Percentiles rank a stretch among this genome's conserved stretches.
Conservation (phyloP, 1,284 basidiomycete species). For the Coriolopsis trogii region DNA sequence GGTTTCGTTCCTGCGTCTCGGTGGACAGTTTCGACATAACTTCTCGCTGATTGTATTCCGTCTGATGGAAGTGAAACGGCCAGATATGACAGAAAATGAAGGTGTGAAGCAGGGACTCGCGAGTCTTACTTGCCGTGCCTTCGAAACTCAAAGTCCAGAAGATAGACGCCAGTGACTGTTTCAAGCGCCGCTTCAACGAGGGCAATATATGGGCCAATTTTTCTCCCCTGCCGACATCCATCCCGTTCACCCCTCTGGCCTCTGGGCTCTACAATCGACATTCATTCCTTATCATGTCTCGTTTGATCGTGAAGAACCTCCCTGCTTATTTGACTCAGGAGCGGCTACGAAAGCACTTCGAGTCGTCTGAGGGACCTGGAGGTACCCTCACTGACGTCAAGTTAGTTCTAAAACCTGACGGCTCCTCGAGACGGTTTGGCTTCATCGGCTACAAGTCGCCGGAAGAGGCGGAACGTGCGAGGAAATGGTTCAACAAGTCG, state of each 20-base stretch:
- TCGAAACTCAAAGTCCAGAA: neutral
- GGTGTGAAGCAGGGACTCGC: no score
- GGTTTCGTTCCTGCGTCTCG: constrained; percentile 68
- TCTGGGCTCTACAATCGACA: neutral
- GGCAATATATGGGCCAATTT: constrained; percentile 8
- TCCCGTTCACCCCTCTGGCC: neutral
- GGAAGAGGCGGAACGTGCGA: constrained; percentile 75
- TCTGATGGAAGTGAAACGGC: neutral
- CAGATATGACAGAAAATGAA: neutral
- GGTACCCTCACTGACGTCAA: constrained; percentile 87
- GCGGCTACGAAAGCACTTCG: constrained; percentile 73
- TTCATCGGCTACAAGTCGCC: constrained; percentile 91
- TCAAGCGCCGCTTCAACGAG: neutral
- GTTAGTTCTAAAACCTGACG: constrained; percentile 77
- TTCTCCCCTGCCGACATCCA: constrained; percentile 5
- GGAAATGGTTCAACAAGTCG: constrained; percentile 86
- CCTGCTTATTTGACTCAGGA: constrained; percentile 74
- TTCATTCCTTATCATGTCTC: constrained; percentile 71
- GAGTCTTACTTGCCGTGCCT: no score
- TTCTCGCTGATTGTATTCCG: neutral
- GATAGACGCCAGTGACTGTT: constrained; percentile 3
- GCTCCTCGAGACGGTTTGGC: constrained; percentile 85
- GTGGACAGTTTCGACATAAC: constrained; percentile 19
- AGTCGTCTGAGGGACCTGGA: constrained; percentile 60
- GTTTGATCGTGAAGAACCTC: constrained; percentile 90